Evolutionary conservation across 2,329 filamentous ascomycete genomes (phyloP).

Genomic region (Xylariaceae sp.): DNA sequence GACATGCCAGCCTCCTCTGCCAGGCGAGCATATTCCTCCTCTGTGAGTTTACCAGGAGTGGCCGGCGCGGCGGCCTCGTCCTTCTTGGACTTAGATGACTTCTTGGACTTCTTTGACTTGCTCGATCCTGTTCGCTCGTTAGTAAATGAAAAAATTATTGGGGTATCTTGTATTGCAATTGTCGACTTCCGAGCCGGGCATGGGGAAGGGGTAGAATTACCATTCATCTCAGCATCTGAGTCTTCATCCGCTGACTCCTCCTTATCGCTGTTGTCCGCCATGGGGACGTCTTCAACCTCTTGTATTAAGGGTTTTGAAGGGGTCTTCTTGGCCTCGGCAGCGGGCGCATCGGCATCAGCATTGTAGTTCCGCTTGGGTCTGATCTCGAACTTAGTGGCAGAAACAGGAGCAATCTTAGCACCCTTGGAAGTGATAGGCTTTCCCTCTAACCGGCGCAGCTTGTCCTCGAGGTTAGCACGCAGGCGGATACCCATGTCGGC

Average conservation of each 20-base stretch:
- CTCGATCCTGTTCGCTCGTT: conserved; percentile 28
- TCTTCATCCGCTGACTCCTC: conserved; percentile 39
- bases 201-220: conserved; percentile 14
- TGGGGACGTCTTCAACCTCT: conserved; percentile 38
- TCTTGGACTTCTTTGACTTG: conserved; percentile 38
- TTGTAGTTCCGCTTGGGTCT: conserved; percentile 96
- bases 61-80: conserved; percentile 30
- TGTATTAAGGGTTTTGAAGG: conserved; percentile 37
- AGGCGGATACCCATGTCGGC: conserved; percentile 69
- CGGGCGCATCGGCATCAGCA: conserved; percentile 80
- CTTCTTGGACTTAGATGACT: conserved; percentile 38
- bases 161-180: conserved; percentile 9
- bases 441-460: conserved; percentile 75
- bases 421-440: conserved; percentile 79
- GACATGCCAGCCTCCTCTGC: conserved; percentile 65
- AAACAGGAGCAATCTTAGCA: conserved; percentile 68
- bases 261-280: conserved; percentile 43
- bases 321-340: conserved; percentile 37
- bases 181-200: conserved; percentile 28
- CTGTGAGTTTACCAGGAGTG: conserved; percentile 40
- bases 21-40: conserved; percentile 52
- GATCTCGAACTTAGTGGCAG: conserved; percentile 74
- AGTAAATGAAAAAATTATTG: conserved; percentile 25
- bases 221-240: conserved; percentile 28
- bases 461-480: conserved; percentile 69